Evolutionary conservation across 306 rosid genomes (phyloP).

Genomic region (Begonia peltatifolia): DNA sequence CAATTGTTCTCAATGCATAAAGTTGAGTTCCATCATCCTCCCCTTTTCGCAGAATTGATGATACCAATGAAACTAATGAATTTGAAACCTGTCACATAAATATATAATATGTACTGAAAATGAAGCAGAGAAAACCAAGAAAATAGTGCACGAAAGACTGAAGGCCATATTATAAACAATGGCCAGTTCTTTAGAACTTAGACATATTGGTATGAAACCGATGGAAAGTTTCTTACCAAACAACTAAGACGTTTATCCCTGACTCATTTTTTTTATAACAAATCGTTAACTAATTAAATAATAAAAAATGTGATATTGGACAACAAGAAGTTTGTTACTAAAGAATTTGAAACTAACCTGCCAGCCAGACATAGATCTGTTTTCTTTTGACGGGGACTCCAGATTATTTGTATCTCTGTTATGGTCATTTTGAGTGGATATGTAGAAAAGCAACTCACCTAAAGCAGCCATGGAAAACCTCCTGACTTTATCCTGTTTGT

Average conservation of each 20-base stretch:
- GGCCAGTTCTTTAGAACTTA: not conserved
- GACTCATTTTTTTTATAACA: too few relatives aligned
- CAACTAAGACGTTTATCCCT: too few relatives aligned
- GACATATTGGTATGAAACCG: slow-evolving; percentile 2
- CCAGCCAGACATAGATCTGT: slow-evolving; percentile 47
- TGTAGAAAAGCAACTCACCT: slow-evolving; percentile 86
- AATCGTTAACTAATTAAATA: too few relatives aligned
- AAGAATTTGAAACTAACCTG: slow-evolving; percentile 51
- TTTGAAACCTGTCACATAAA: slow-evolving; percentile 55
- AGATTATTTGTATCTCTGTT: slow-evolving; percentile 41
- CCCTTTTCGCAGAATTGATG: slow-evolving; percentile 79
- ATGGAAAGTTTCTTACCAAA: not conserved
- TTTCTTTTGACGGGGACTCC: slow-evolving; percentile 81
- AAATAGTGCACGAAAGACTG: too few relatives aligned
- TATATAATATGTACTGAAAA: not conserved
- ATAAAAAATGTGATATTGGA: slow-evolving; percentile 3
- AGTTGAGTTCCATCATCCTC: slow-evolving; percentile 91
- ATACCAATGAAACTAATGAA: slow-evolving; percentile 62
- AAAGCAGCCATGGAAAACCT: slow-evolving; percentile 97
- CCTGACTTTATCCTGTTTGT: slow-evolving; percentile 88
- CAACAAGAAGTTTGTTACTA: slow-evolving; percentile 11
- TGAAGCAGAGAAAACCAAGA: too few relatives aligned
- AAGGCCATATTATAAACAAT: too few relatives aligned
- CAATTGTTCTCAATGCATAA: slow-evolving; percentile 86
- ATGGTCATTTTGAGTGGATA: slow-evolving; percentile 77